Evolutionary conservation across 2,329 filamentous ascomycete genomes (phyloP).

Genomic region (Coniella vitis): DNA sequence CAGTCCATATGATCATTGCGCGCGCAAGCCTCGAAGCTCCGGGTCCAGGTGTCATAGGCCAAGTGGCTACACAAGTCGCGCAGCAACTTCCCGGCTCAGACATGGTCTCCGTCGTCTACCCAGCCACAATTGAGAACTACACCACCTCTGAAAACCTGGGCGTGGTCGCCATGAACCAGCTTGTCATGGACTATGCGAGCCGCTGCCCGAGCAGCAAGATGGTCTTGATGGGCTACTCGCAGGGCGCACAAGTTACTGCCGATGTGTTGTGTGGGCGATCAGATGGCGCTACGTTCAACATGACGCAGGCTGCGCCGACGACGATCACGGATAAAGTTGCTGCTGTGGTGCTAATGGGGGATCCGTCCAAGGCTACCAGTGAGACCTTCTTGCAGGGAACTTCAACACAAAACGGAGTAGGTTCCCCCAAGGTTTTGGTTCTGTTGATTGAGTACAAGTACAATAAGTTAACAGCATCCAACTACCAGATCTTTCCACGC

Average conservation of each 20-base stretch:
- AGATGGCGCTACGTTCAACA: conserved; percentile 9
- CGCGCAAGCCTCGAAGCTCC: conserved; percentile 19
- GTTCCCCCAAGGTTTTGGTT: neutral
- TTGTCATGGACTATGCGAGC: conserved; percentile 16
- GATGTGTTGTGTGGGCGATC: conserved; percentile 20
- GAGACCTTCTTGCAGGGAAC: conserved; percentile 20
- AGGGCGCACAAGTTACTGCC: conserved; percentile 22
- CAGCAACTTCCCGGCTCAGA: conserved; percentile 19
- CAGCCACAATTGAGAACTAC: conserved; percentile 21
- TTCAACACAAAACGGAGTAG: conserved; percentile 19
- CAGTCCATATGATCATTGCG: conserved; percentile 22
- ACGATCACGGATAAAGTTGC: conserved; percentile 14
- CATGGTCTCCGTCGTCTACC: conserved; percentile 21
- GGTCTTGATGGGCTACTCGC: conserved; percentile 23
- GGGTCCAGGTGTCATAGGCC: conserved; percentile 19
- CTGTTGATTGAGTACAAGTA: too few species aligned
- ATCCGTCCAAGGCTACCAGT: conserved; percentile 18
- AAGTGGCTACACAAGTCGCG: conserved; percentile 20
- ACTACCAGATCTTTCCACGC: conserved; percentile 21
- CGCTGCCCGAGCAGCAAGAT: conserved; percentile 20
- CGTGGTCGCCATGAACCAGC: conserved; percentile 15
- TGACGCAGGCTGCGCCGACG: conserved; percentile 11
- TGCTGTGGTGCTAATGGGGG: conserved; percentile 20
- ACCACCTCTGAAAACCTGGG: conserved; percentile 16
- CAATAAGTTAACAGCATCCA: neutral